Conservation (phyloP, 371 early-diverging fungal genomes). For the Mucor racemosus region DNA sequence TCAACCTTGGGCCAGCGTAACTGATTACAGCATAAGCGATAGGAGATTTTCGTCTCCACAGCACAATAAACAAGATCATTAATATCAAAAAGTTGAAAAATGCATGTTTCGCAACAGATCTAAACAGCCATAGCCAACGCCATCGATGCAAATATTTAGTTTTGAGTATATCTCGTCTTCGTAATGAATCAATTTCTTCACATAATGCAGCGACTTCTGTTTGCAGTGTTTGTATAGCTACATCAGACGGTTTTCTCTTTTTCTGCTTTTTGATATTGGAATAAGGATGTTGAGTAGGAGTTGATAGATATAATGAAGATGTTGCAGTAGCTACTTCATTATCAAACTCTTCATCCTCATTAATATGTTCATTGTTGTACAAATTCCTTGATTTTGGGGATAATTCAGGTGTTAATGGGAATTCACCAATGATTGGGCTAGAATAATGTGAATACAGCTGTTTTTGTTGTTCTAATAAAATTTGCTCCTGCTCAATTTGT, state of each 20-base stretch:
- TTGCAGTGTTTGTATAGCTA: slow-evolving; percentile 48
- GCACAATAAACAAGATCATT: slow-evolving; percentile 32
- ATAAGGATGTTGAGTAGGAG: slow-evolving; percentile 23
- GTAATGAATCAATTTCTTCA: slow-evolving; percentile 47
- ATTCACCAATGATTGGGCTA: not conserved
- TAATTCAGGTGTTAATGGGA: slow-evolving; percentile 4
- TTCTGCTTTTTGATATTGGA: not conserved
- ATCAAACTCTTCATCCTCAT: slow-evolving; percentile 20
- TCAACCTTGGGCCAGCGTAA: slow-evolving; percentile 29
- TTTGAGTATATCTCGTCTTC: slow-evolving; percentile 11
- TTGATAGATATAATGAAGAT: slow-evolving; percentile 25
- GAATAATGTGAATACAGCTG: not conserved
- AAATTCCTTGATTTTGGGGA: slow-evolving; percentile 1
- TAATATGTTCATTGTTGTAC: not conserved
- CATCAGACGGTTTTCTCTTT: slow-evolving; percentile 4
- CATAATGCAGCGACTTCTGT: slow-evolving; percentile 7
- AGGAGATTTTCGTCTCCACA: slow-evolving; percentile 42
- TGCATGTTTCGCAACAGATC: slow-evolving; percentile 30
- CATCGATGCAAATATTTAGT: slow-evolving; percentile 10
- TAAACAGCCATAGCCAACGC: slow-evolving; percentile 18
- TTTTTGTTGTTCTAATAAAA: not conserved
- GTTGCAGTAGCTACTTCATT: slow-evolving; percentile 48
- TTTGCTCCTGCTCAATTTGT: slow-evolving; percentile 1
- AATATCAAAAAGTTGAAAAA: slow-evolving; percentile 40
- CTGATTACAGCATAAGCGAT: slow-evolving; percentile 42